Evolutionary conservation across 306 rosid species (phyloP).

Genomic region (Cicer judaicum): DNA sequence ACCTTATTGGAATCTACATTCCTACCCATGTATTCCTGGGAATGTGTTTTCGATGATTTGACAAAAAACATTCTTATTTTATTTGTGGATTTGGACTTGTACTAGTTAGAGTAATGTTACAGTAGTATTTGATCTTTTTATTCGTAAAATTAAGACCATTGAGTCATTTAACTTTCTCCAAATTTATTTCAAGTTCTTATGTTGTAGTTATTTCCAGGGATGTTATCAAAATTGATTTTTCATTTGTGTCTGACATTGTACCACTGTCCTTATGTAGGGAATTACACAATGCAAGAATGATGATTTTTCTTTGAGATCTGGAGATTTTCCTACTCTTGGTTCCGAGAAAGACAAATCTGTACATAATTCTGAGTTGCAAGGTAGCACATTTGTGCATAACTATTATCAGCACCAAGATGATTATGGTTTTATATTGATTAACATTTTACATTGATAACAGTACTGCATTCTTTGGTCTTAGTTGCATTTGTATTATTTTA

Average conservation of each 20-base stretch:
- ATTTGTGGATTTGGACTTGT: background rate
- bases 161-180: background rate
- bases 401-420: background rate
- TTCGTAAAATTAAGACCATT: background rate
- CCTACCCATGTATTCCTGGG: background rate
- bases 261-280: slow-evolving; percentile 60
- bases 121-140: slow-evolving; percentile 12
- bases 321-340: slow-evolving; percentile 97
- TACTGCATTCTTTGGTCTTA: background rate
- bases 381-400: slow-evolving; percentile 48
- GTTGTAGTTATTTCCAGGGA: background rate
- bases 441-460: background rate
- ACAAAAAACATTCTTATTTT: background rate
- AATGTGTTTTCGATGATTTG: slow-evolving; percentile 4
- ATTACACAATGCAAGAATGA: slow-evolving; percentile 60
- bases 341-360: slow-evolving; percentile 75
- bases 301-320: slow-evolving; percentile 83
- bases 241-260: slow-evolving; percentile 11
- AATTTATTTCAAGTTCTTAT: background rate
- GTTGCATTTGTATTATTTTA: background rate
- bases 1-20: background rate
- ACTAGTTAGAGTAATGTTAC: background rate
- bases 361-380: slow-evolving; percentile 67
- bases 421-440: slow-evolving; percentile 28
- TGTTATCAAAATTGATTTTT: slow-evolving; percentile 7